phyloP scores from a whole-genome alignment of 805 yeast species.

The Candida verbasci region DNA sequence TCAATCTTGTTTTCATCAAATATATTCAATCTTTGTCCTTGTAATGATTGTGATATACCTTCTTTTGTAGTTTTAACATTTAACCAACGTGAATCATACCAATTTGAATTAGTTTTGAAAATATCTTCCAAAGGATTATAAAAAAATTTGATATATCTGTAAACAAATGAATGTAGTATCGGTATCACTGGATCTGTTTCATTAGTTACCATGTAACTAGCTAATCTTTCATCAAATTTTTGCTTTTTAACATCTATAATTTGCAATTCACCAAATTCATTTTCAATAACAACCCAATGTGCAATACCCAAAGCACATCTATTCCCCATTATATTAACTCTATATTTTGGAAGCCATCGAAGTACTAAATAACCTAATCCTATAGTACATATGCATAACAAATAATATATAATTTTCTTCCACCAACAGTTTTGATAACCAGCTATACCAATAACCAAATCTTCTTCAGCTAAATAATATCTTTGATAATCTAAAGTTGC shows the following conservation, averaged over 20 bases:
- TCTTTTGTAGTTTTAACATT: constrained; percentile 49
- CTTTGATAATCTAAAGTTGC: constrained; percentile 61
- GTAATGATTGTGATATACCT: constrained; percentile 69
- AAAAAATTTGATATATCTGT: constrained; percentile 77
- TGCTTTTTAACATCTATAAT: constrained; percentile 51
- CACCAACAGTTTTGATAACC: constrained; percentile 63
- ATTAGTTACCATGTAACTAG: constrained; percentile 50
- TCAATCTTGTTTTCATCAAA: constrained; percentile 78
- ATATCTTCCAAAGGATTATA: constrained; percentile 87
- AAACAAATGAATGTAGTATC: constrained; percentile 63
- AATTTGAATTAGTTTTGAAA: constrained; percentile 75
- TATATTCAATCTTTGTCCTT: constrained; percentile 63
- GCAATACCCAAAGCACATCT: constrained; percentile 70
- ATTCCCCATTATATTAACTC: constrained; percentile 63
- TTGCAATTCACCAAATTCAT: constrained; percentile 83
- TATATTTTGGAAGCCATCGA: constrained; percentile 82
- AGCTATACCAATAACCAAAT: constrained; percentile 89
- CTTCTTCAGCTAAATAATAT: constrained; percentile 93
- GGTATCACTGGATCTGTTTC: constrained; percentile 67
- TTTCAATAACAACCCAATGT: constrained; percentile 92
- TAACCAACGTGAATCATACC: constrained; percentile 83
- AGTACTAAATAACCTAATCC: constrained; percentile 73
- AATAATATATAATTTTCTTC: constrained; percentile 45
- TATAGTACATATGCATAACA: constrained; percentile 52
- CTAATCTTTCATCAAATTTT: constrained; percentile 68